Conservation (phyloP, 78 protist species). For the Bigelowiella natans region DNA sequence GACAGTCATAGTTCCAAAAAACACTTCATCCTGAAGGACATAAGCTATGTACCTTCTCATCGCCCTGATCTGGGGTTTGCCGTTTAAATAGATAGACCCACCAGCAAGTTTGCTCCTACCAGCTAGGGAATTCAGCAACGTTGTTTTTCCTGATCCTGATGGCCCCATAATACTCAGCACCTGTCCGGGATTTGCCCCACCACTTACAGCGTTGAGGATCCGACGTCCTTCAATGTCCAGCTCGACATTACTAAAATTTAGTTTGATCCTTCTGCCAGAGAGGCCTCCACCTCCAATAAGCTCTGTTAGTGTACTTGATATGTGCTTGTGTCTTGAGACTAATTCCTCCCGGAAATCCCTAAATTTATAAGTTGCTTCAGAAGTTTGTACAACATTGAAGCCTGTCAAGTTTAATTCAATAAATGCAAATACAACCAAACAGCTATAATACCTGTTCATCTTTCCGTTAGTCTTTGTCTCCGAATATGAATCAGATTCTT, state of each 20-base stretch:
- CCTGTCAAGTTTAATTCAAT: no score
- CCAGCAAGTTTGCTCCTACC: background rate
- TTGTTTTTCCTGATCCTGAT: background rate
- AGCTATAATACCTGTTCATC: no score
- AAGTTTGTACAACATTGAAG: no score
- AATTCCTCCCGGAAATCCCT: no score
- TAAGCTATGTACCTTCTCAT: background rate
- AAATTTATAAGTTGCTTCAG: no score
- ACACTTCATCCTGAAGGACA: background rate
- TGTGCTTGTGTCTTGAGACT: no score
- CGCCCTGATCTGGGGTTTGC: background rate
- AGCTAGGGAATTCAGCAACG: background rate
- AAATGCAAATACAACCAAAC: no score
- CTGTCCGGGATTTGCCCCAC: background rate
- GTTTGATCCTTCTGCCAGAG: background rate
- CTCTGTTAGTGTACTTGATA: no score
- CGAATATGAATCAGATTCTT: no score
- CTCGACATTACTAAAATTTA: background rate
- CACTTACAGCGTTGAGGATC: background rate
- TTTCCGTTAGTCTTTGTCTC: no score
- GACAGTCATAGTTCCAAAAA: background rate
- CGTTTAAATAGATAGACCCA: background rate
- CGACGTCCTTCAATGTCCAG: background rate
- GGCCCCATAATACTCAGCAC: slow-evolving; percentile 8
- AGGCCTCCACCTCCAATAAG: no score